phyloP scores from a whole-genome alignment of 2,329 filamentous ascomycete genomes.

The Ampelomyces quisqualis region DNA sequence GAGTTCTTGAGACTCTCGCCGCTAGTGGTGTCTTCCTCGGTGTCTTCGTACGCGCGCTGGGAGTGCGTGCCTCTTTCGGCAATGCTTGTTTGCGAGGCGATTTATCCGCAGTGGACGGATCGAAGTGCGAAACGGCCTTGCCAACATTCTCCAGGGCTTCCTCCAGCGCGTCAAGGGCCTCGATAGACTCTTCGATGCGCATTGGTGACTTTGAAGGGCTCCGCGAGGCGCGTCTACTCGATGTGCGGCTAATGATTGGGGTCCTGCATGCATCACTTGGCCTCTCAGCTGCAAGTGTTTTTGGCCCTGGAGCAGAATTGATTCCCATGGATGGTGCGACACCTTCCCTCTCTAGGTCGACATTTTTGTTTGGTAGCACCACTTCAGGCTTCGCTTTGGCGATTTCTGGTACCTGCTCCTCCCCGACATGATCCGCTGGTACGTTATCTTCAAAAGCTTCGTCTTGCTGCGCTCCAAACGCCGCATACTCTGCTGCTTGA shows the following conservation, averaged over 20 bases:
- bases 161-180: conserved; percentile 54
- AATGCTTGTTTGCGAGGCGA: conserved; percentile 26
- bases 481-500: no score
- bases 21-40: conserved; percentile 13
- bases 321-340: conserved; percentile 21
- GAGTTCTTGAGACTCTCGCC: conserved; percentile 29
- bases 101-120: conserved; percentile 36
- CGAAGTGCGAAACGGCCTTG: conserved; percentile 40
- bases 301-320: conserved; percentile 30
- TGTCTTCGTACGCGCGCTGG: conserved; percentile 9
- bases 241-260: conserved; percentile 21
- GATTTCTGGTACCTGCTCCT: no score
- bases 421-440: no score
- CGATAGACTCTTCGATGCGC: conserved; percentile 50
- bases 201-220: conserved; percentile 36
- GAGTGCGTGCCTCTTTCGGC: conserved; percentile 6
- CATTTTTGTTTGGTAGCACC: no score
- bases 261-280: conserved; percentile 27
- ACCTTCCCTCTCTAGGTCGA: conserved; percentile 7
- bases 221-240: conserved; percentile 25
- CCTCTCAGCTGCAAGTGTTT: conserved; percentile 29
- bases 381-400: no score
- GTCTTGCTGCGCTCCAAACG: no score
- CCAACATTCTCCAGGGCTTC: conserved; percentile 54
- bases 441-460: no score